Evolutionary conservation across 495 filamentous ascomycete species (phyloP).

Genomic region (Opeltia flavorubescens): DNA sequence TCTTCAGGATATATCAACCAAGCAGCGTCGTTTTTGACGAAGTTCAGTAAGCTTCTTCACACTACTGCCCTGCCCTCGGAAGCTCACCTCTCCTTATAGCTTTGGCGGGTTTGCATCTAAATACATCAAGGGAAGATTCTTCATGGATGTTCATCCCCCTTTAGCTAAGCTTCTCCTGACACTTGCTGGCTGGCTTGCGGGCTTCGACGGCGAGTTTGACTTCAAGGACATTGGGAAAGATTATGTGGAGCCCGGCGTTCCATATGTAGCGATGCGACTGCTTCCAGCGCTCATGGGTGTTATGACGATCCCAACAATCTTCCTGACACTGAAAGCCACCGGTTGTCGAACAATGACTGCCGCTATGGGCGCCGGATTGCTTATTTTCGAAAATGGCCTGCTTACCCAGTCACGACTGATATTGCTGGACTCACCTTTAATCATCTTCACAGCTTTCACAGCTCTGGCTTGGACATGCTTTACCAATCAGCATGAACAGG

Average conservation of each 20-base stretch:
- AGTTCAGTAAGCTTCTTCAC: slow-evolving; percentile 63
- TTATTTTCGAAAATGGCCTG: slow-evolving; percentile 93
- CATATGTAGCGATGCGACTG: slow-evolving; percentile 95
- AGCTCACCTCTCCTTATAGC: slow-evolving; percentile 29
- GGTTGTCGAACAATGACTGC: slow-evolving; percentile 80
- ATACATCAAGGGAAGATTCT: slow-evolving; percentile 96
- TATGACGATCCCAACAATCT: slow-evolving; percentile 77
- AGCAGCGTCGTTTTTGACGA: slow-evolving; percentile 97
- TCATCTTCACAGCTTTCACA: slow-evolving; percentile 88
- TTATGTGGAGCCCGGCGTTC: slow-evolving; percentile 85
- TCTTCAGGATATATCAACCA: slow-evolving; percentile 94
- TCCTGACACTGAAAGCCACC: slow-evolving; percentile 80
- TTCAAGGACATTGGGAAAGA: slow-evolving; percentile 99
- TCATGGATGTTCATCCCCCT: slow-evolving; percentile 99
- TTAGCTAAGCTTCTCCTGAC: slow-evolving; percentile 92
- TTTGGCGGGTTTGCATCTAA: slow-evolving; percentile 97
- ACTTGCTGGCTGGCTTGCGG: slow-evolving; percentile 86
- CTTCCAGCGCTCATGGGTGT: slow-evolving; percentile 82
- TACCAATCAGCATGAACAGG: slow-evolving; percentile 91
- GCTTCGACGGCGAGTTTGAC: slow-evolving; percentile 90
- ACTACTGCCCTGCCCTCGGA: neutral
- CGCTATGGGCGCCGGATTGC: slow-evolving; percentile 63
- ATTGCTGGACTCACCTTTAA: slow-evolving; percentile 84
- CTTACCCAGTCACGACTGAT: slow-evolving; percentile 91
- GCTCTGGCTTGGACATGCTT: slow-evolving; percentile 84